Conservation (phyloP, 1,284 basidiomycete genomes). For the Malassezia caprae region DNA sequence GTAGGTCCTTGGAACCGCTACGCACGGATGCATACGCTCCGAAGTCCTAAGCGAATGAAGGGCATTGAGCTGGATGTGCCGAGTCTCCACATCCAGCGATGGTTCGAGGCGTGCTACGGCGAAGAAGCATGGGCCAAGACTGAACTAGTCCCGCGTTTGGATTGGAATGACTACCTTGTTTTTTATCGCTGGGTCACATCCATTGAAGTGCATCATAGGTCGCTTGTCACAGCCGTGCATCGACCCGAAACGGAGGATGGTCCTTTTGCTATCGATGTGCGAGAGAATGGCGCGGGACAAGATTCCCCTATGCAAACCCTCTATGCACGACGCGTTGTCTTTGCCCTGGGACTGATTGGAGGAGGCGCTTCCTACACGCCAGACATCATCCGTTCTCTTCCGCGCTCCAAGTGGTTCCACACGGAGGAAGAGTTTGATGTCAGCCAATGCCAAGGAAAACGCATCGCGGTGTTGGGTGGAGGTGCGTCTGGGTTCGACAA, state of each 20-base stretch:
- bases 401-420: slow-evolving; percentile 1
- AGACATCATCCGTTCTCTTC: not conserved
- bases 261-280: slow-evolving; percentile 2
- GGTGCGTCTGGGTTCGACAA: slow-evolving; percentile 13
- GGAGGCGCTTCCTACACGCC: slow-evolving; percentile 2
- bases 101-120: slow-evolving; percentile 14
- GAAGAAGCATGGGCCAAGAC: slow-evolving; percentile 8
- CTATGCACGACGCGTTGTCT: slow-evolving; percentile 5
- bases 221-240: slow-evolving; percentile 3
- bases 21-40: slow-evolving; percentile 10
- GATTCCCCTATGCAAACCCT: not conserved
- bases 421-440: slow-evolving; percentile 12
- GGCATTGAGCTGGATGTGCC: slow-evolving; percentile 13
- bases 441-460: not conserved
- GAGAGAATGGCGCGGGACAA: not conserved
- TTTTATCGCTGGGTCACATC: slow-evolving; percentile 10
- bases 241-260: not conserved
- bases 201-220: not conserved
- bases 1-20: slow-evolving; percentile 10
- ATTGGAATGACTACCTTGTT: slow-evolving; percentile 11
- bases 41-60: slow-evolving; percentile 12
- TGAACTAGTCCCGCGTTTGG: slow-evolving; percentile 8
- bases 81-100: slow-evolving; percentile 10
- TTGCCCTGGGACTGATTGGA: slow-evolving; percentile 7
- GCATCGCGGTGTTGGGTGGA: slow-evolving; percentile 8